Evolutionary conservation across 2,329 filamentous ascomycete genomes (phyloP).

Genomic region (Lecanicillium sp.): DNA sequence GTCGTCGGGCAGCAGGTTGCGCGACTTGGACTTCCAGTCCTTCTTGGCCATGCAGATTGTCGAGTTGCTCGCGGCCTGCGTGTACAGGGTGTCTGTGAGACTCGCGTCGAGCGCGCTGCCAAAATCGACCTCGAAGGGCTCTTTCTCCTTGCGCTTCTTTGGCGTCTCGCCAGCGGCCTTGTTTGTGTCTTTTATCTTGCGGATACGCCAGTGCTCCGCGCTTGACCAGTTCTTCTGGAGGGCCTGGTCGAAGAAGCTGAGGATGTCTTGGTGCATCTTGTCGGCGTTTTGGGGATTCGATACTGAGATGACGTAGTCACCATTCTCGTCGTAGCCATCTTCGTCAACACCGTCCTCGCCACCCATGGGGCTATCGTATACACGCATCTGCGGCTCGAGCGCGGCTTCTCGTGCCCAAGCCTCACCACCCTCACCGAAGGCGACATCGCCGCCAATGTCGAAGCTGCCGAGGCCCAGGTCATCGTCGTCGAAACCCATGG

Average conservation of each 20-base stretch:
- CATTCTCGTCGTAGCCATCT: conserved; percentile 46
- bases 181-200: conserved; percentile 75
- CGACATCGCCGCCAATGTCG: conserved; percentile 64
- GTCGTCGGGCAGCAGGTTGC: conserved; percentile 91
- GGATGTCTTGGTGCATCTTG: conserved; percentile 79
- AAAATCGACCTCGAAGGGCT: conserved; percentile 94
- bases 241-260: conserved; percentile 97
- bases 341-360: conserved; percentile 47
- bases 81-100: conserved; percentile 72
- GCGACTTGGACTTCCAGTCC: conserved; percentile 90
- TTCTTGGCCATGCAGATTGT: conserved; percentile 84
- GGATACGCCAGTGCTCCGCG: conserved; percentile 97
- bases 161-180: conserved; percentile 53
- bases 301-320: conserved; percentile 76
- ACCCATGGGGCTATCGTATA: conserved; percentile 61
- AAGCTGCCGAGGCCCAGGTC: conserved; percentile 68
- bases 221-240: conserved; percentile 96
- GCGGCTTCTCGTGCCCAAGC: conserved; percentile 90
- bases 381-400: conserved; percentile 76
- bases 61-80: conserved; percentile 70
- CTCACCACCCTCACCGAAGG: conserved; percentile 93
- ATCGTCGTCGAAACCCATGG: conserved; percentile 65
- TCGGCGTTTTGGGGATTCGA: conserved; percentile 59
- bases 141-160: conserved; percentile 84
- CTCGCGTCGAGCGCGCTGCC: conserved; percentile 63